Evolutionary conservation across 441 rosid genomes (phyloP).

Genomic region (Adansonia gregorii): DNA sequence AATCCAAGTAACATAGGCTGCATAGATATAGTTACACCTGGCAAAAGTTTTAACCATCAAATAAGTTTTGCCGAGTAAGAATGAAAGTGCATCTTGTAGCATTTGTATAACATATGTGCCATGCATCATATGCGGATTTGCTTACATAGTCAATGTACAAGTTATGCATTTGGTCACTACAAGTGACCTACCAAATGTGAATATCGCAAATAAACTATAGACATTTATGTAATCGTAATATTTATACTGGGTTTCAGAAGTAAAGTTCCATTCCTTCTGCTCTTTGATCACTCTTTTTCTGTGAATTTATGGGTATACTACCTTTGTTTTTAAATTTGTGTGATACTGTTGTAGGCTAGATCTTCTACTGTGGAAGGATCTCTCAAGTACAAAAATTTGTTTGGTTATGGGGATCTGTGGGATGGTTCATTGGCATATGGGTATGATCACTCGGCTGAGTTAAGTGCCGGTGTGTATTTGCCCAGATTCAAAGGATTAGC

Average conservation of each 20-base stretch:
- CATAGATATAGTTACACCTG: neutral
- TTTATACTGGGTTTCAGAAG: neutral
- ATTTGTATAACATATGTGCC: neutral
- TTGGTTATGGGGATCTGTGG: constrained; percentile 96
- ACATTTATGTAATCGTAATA: neutral
- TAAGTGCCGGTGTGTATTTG: constrained; percentile 73
- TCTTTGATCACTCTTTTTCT: neutral
- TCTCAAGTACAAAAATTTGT: constrained; percentile 77
- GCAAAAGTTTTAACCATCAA: neutral
- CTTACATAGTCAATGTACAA: neutral
- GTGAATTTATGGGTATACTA: constrained; percentile 1
- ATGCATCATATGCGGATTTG: neutral
- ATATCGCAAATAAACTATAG: neutral
- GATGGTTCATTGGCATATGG: constrained; percentile 88
- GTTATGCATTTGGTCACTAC: neutral
- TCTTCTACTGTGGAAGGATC: constrained; percentile 88
- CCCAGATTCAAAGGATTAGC: constrained; percentile 70
- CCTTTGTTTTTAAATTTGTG: constrained; percentile 3
- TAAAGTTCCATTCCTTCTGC: constrained; percentile 7
- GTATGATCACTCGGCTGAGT: constrained; percentile 74
- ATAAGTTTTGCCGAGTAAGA: neutral
- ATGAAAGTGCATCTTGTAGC: constrained; percentile 1
- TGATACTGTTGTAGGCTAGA: constrained; percentile 63
- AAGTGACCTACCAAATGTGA: neutral
- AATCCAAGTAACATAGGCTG: neutral